A percentile compares a stretch with the other conserved stretches of the same genome.
Evolutionary conservation across 805 yeast genomes (phyloP).

Genomic region (Kuraishia hungarica): DNA sequence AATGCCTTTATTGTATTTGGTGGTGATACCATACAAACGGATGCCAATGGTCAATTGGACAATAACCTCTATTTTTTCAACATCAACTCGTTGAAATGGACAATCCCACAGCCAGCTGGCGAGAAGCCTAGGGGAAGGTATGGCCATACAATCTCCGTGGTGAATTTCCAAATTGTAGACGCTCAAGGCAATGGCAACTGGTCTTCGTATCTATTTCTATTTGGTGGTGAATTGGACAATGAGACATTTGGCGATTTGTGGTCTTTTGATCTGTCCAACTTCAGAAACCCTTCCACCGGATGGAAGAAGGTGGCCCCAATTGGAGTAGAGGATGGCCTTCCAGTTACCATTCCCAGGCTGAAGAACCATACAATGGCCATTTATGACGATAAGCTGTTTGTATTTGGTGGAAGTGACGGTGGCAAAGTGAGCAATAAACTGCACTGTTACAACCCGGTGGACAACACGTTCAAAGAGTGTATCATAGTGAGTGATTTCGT

Average conservation of each 20-base stretch:
- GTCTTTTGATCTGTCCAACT: constrained; percentile 78
- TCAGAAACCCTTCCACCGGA: constrained; percentile 72
- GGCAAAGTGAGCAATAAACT: constrained; percentile 64
- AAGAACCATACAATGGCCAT: constrained; percentile 88
- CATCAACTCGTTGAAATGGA: constrained; percentile 70
- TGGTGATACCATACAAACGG: constrained; percentile 86
- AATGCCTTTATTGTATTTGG: constrained; percentile 94
- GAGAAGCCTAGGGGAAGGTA: constrained; percentile 85
- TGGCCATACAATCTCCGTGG: constrained; percentile 84
- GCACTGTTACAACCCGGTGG: constrained; percentile 69
- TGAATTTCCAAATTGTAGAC: constrained; percentile 44
- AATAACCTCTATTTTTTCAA: constrained; percentile 84
- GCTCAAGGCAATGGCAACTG: constrained; percentile 24
- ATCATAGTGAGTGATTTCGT: constrained; percentile 50
- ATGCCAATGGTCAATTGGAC: constrained; percentile 70
- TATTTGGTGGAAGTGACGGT: constrained; percentile 85
- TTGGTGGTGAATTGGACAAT: constrained; percentile 92
- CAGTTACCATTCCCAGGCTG: constrained; percentile 42
- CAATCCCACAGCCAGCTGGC: constrained; percentile 66
- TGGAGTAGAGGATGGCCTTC: constrained; percentile 33
- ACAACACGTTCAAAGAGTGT: constrained; percentile 62
- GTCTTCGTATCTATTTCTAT: constrained; percentile 58
- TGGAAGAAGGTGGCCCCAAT: constrained; percentile 57
- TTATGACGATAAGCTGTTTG: constrained; percentile 66
- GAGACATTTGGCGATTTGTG: constrained; percentile 75